Percentiles rank a stretch among this genome's conserved stretches.
These are phyloP conservation scores for Leishmania gerbilli DNA, from an alignment of 208 protist species.

Conservation along the genomic window DNA sequence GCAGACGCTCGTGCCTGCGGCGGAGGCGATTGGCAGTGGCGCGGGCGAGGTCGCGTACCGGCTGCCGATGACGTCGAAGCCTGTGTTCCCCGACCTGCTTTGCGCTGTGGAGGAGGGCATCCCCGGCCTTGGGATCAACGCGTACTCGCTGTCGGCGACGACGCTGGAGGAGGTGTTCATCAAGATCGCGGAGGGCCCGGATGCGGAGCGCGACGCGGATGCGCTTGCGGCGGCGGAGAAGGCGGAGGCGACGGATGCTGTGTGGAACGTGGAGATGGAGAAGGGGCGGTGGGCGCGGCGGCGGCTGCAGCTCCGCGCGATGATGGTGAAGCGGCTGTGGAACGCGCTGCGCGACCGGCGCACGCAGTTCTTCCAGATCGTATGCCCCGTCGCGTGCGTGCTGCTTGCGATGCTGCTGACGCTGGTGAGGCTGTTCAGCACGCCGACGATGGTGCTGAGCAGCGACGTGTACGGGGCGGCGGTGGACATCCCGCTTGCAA, in stretches of 20 bases:
- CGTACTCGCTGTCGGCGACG: slow-evolving; percentile 64
- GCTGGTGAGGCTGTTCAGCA: slow-evolving; percentile 19
- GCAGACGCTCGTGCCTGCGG: slow-evolving; percentile 29
- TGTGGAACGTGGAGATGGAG: slow-evolving; percentile 31
- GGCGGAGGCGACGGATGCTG: not conserved
- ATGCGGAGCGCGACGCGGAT: not conserved
- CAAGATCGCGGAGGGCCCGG: slow-evolving; percentile 36
- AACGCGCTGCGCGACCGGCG: slow-evolving; percentile 52
- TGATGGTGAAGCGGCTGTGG: slow-evolving; percentile 57
- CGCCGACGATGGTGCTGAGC: slow-evolving; percentile 26
- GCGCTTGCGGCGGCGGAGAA: not conserved
- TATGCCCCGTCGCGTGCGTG: slow-evolving; percentile 55
- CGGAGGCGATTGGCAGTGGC: slow-evolving; percentile 32
- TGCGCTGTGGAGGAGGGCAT: slow-evolving; percentile 38
- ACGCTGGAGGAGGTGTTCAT: slow-evolving; percentile 85
- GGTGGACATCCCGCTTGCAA: slow-evolving; percentile 34
- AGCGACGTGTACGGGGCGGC: slow-evolving; percentile 31
- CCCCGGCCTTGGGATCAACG: slow-evolving; percentile 34
- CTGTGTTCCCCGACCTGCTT: slow-evolving; percentile 49
- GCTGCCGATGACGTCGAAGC: slow-evolving; percentile 49
- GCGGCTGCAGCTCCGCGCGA: slow-evolving; percentile 43
- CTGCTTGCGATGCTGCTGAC: slow-evolving; percentile 63
- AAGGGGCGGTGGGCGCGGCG: slow-evolving; percentile 1
- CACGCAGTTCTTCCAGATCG: slow-evolving; percentile 58
- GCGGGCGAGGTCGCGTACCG: slow-evolving; percentile 56